phyloP scores from a whole-genome alignment of 2,329 filamentous ascomycete genomes.

The Bertia moriformis region DNA sequence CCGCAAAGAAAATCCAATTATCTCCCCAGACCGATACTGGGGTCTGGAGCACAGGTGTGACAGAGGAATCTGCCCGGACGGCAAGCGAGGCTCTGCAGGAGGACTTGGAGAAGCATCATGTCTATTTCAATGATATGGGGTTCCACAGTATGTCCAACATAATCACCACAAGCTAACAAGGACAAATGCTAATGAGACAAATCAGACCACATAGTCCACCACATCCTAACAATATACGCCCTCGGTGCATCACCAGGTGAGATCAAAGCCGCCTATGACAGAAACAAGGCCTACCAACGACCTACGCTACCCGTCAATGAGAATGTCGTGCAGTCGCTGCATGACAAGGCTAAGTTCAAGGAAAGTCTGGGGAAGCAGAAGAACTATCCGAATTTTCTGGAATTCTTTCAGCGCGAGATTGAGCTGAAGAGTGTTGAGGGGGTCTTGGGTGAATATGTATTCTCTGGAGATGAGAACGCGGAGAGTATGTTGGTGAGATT shows the following conservation, averaged over 20 bases:
- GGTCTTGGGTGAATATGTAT: conserved; percentile 37
- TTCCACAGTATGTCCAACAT: background rate
- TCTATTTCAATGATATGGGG: background rate
- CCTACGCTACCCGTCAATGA: conserved; percentile 2
- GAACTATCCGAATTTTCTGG: conserved; percentile 40
- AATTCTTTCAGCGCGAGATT: conserved; percentile 42
- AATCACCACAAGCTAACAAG: no score
- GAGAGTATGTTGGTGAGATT: conserved; percentile 37
- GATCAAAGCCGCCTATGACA: conserved; percentile 7
- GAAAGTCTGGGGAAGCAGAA: background rate
- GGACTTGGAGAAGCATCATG: background rate
- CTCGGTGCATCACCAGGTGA: conserved; percentile 8
- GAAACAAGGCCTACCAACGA: conserved; percentile 8
- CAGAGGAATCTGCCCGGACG: background rate
- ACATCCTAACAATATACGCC: conserved; percentile 8
- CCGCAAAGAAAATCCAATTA: background rate
- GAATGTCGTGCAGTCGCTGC: background rate
- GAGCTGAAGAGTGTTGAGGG: conserved; percentile 30
- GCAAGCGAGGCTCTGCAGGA: background rate
- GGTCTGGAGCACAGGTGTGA: background rate
- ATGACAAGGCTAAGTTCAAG: background rate
- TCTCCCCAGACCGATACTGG: background rate
- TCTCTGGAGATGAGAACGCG: conserved; percentile 32
- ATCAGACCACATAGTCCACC: conserved; percentile 13
- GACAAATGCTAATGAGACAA: no score